A percentile compares a stretch with the other conserved stretches of the same genome.
Evolutionary conservation across 2,329 filamentous ascomycete genomes (phyloP).

Genomic region (Colletotrichum ledebouriae): DNA sequence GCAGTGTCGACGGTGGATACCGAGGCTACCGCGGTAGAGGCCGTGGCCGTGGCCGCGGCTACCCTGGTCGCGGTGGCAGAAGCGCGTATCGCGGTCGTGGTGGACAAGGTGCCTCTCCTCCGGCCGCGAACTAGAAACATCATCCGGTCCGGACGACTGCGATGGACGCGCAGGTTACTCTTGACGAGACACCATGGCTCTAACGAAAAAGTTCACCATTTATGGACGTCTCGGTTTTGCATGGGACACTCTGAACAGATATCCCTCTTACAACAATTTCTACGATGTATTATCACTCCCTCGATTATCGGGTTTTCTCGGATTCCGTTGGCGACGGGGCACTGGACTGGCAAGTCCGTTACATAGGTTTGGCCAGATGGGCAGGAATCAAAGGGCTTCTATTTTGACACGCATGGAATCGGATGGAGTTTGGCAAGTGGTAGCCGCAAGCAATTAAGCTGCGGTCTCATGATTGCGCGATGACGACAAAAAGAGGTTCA

Average conservation of each 20-base stretch:
- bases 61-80: conserved; percentile 55
- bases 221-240: conserved; percentile 20
- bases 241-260: conserved; percentile 23
- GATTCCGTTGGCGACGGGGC: conserved; percentile 39
- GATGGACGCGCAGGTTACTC: neutral
- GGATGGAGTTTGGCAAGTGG: conserved; percentile 42
- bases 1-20: conserved; percentile 87
- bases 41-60: conserved; percentile 75
- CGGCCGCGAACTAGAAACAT: conserved; percentile 33
- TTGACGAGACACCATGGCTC: neutral
- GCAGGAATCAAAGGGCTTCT: conserved; percentile 40
- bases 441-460: conserved; percentile 30
- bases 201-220: conserved; percentile 12
- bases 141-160: neutral
- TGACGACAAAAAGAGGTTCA: conserved; percentile 33
- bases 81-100: conserved; percentile 52
- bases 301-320: conserved; percentile 37
- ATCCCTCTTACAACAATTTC: conserved; percentile 26
- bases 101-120: conserved; percentile 25
- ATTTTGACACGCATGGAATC: conserved; percentile 42
- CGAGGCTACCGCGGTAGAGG: conserved; percentile 84
- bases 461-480: conserved; percentile 36
- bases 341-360: conserved; percentile 35
- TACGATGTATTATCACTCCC: conserved; percentile 41
- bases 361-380: conserved; percentile 31